Base-by-base conservation (phyloP, 164 flowering plant genomes). In the Malania oleifera region DNA sequence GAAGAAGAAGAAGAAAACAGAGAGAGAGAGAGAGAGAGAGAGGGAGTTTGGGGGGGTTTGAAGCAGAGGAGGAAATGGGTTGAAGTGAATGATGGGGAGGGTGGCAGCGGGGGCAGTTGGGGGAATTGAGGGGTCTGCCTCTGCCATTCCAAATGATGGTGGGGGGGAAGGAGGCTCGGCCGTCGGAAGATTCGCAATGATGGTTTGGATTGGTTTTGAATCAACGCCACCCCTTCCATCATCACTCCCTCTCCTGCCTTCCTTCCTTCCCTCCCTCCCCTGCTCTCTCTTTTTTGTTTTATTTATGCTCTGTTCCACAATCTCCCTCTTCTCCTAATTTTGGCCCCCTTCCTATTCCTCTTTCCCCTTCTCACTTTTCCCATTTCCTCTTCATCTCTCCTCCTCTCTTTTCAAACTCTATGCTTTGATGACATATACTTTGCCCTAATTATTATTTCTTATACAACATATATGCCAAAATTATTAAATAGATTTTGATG, bases 121-220 rank as follows among this genome's bases (percentile, higher is more conserved):
- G 71, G 57, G 28, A 52, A 13, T 20, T 51, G 19, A 40, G 1
- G 23, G 45, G 55, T 35, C 39, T 48, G 37, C 40, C 17, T 41
- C 39, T 48, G 37, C 40, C 17, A 39, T 58, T 43, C 28, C 67
- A 70, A 79, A 80, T 82, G 93, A 83, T 81, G 85, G 78, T 63
- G 77, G 76, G n/a, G n/a, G n/a, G n/a, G n/a, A n/a, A n/a, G n/a
- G n/a, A 17, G 13, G 77, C 74, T 75, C 63, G 78, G 85, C 78
- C 85, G 76, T 76, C 74, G 80, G 65, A 80, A 85, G 90, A 86
- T 89, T 84, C 89, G 91, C 89, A 89, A 86, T 89, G 87, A 89
- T 89, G 90, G 75, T 73, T 73, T 72, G 80, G 95, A 77, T 79
- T 77, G 84, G 81, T 43, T 70, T 75, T 77, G 67, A 82, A 68